A percentile compares a stretch with the other conserved stretches of the same genome.
phyloP scores from a whole-genome alignment of 768 basidiomycete species.

The Mycena vulgaris region DNA sequence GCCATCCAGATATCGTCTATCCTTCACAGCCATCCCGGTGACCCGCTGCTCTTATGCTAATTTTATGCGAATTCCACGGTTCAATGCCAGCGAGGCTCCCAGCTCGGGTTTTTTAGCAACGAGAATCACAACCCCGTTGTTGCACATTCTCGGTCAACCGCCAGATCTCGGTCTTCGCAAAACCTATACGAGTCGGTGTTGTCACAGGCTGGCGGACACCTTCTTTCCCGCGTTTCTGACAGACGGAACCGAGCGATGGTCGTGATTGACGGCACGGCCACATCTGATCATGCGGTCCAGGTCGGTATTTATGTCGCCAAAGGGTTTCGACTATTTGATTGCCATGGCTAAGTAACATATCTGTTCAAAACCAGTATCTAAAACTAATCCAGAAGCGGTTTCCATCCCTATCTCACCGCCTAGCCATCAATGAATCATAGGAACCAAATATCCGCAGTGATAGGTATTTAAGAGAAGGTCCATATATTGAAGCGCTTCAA shows the following conservation, averaged over 20 bases:
- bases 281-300: background rate
- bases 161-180: slow-evolving; percentile 1
- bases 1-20: slow-evolving; percentile 3
- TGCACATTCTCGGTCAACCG: background rate
- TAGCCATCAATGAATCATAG: slow-evolving; percentile 14
- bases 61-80: no score
- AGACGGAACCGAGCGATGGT: background rate
- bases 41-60: no score
- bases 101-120: no score
- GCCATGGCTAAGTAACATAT: slow-evolving; percentile 16
- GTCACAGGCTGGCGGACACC: background rate
- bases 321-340: slow-evolving; percentile 18
- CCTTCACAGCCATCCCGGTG: background rate
- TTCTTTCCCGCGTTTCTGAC: slow-evolving; percentile 2
- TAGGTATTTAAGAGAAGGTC: slow-evolving; percentile 11
- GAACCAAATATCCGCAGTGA: slow-evolving; percentile 4
- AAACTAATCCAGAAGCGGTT: no score
- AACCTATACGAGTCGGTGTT: background rate
- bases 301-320: slow-evolving; percentile 1
- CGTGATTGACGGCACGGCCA: background rate
- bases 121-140: background rate
- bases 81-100: no score
- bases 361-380: no score
- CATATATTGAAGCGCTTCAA: slow-evolving; percentile 35
- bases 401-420: slow-evolving; percentile 24